Conservation (phyloP, 768 basidiomycete species). For the Termitomyces sp. region DNA sequence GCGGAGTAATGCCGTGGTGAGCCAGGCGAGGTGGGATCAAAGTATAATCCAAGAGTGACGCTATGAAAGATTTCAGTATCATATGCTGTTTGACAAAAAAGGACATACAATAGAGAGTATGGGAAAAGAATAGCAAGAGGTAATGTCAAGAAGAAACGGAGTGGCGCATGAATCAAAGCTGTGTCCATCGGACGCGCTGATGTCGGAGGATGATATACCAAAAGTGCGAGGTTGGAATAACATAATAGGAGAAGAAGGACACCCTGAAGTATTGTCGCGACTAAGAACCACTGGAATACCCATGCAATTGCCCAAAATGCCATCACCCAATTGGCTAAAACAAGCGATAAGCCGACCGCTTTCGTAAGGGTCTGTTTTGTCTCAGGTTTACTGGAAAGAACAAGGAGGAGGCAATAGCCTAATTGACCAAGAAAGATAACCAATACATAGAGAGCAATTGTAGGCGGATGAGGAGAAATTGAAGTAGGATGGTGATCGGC, state of each 20-base stretch:
- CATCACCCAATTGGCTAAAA: constrained; percentile 76
- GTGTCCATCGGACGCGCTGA: constrained; percentile 65
- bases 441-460: constrained; percentile 58
- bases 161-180: constrained; percentile 82
- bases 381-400: constrained; percentile 65
- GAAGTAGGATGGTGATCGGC: constrained; percentile 51
- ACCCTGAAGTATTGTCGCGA: constrained; percentile 69
- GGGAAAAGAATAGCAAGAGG: constrained; percentile 56
- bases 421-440: constrained; percentile 63
- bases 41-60: constrained; percentile 64
- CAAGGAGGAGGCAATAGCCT: constrained; percentile 79
- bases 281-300: constrained; percentile 72
- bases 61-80: constrained; percentile 25
- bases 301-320: constrained; percentile 77
- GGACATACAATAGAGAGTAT: constrained; percentile 50
- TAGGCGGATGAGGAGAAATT: constrained; percentile 58
- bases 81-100: not conserved
- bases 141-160: constrained; percentile 62
- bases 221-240: constrained; percentile 74
- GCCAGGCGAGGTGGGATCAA: constrained; percentile 37
- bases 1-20: constrained; percentile 47
- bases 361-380: constrained; percentile 76
- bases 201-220: constrained; percentile 66
- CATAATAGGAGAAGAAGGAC: constrained; percentile 64
- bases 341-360: constrained; percentile 76